Conservation (phyloP, 345 rosid genomes). For the Odontarrhena argentea region DNA sequence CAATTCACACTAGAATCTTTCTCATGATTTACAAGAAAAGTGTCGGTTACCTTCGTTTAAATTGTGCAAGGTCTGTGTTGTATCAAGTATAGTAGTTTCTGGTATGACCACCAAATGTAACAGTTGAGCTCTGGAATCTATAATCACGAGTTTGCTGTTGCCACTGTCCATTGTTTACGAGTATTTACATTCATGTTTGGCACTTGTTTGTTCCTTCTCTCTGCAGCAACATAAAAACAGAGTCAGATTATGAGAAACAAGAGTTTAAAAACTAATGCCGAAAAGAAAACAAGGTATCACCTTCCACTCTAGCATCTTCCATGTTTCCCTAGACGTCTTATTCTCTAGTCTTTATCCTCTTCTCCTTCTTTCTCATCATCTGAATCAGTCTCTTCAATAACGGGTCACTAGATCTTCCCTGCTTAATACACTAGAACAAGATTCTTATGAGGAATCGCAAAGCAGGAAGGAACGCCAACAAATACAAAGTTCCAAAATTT, state of each 20-base stretch:
- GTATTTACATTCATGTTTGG: conserved; percentile 46
- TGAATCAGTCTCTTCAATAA: conserved; percentile 74
- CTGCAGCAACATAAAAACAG: conserved; percentile 43
- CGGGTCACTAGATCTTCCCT: conserved; percentile 69
- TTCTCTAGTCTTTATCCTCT: conserved; percentile 36
- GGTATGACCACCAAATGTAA: conserved; percentile 68
- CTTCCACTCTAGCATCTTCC: conserved; percentile 53
- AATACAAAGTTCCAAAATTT: too few species aligned
- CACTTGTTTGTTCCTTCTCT: conserved; percentile 50
- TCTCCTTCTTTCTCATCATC: conserved; percentile 71
- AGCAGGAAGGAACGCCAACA: too few species aligned
- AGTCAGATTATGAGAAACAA: background rate
- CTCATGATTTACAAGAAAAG: background rate
- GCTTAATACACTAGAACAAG: background rate
- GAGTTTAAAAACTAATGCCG: background rate
- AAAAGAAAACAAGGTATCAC: conserved; percentile 25
- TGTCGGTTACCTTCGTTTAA: conserved; percentile 61
- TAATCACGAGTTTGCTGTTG: conserved; percentile 62
- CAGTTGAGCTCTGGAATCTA: conserved; percentile 72
- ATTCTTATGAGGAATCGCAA: background rate
- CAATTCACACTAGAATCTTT: background rate
- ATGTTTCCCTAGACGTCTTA: conserved; percentile 55
- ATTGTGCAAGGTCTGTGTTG: conserved; percentile 79
- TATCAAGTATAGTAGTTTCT: conserved; percentile 74
- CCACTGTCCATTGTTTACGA: conserved; percentile 38